Conservation (phyloP, 2,329 filamentous ascomycete species). For the Xylariaceae sp. region DNA sequence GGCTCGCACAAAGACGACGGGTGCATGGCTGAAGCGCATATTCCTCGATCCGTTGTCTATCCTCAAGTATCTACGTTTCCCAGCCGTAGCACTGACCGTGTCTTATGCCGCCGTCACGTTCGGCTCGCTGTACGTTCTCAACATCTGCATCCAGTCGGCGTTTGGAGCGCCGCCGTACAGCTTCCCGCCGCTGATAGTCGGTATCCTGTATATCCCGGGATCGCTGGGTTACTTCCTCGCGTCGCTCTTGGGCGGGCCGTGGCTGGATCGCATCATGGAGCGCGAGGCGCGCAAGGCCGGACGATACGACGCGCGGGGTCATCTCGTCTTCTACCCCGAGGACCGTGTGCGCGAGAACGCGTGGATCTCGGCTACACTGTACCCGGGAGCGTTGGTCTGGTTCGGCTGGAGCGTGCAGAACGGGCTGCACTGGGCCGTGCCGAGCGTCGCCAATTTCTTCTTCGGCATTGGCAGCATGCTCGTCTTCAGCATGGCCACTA, state of each 20-base stretch:
- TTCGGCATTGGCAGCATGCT: conserved; percentile 83
- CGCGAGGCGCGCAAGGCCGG: conserved; percentile 74
- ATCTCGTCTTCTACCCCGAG: conserved; percentile 73
- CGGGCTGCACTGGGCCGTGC: conserved; percentile 68
- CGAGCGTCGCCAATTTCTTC: conserved; percentile 70
- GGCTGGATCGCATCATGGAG: conserved; percentile 83
- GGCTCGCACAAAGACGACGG: conserved; percentile 59
- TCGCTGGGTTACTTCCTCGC: conserved; percentile 75
- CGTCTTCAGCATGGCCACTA: conserved; percentile 74
- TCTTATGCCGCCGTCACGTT: conserved; percentile 78
- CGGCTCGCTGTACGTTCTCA: conserved; percentile 75
- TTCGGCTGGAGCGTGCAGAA: conserved; percentile 77
- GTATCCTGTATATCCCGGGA: conserved; percentile 77
- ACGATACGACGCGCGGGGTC: conserved; percentile 70
- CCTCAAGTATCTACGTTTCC: conserved; percentile 74
- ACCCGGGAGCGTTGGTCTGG: conserved; percentile 72
- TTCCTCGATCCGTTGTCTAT: conserved; percentile 76
- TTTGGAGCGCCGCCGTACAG: conserved; percentile 72
- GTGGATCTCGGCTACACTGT: conserved; percentile 74
- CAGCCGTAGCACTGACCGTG: conserved; percentile 75
- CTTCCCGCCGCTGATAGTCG: conserved; percentile 71
- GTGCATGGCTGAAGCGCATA: conserved; percentile 60
- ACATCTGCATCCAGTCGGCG: conserved; percentile 75
- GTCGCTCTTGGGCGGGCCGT: conserved; percentile 72
- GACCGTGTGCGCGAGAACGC: conserved; percentile 85